phyloP scores from a whole-genome alignment of 371 early-diverging fungal genomes.

The Mortierella sp. region DNA sequence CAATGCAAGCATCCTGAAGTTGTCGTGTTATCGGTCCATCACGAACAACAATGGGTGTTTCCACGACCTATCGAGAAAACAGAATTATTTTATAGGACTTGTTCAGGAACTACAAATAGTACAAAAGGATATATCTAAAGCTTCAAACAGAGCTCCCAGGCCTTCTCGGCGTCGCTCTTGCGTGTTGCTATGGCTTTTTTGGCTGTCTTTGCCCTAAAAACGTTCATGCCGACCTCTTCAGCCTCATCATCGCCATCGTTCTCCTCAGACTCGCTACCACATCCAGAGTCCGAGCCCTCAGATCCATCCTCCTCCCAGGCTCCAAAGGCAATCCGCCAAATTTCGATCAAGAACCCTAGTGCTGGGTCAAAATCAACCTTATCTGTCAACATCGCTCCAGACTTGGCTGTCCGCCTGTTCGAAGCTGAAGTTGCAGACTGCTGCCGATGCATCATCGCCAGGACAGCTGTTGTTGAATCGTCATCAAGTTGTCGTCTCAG shows the following conservation, averaged over 20 bases:
- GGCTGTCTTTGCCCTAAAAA: background rate
- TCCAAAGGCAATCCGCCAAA: slow-evolving; percentile 46
- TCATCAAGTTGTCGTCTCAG: slow-evolving; percentile 47
- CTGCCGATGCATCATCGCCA: slow-evolving; percentile 34
- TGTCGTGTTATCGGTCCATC: too few species aligned
- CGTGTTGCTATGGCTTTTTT: slow-evolving; percentile 10
- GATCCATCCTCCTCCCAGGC: slow-evolving; percentile 52
- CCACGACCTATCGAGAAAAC: too few species aligned
- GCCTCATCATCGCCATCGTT: slow-evolving; percentile 8
- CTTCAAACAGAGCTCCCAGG: slow-evolving; percentile 46
- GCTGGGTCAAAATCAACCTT: slow-evolving; percentile 46
- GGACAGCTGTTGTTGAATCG: slow-evolving; percentile 38
- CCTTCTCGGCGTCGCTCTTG: slow-evolving; percentile 51
- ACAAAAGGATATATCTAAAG: slow-evolving; percentile 14
- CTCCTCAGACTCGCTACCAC: slow-evolving; percentile 43
- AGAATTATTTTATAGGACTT: too few species aligned
- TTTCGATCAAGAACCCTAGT: slow-evolving; percentile 40
- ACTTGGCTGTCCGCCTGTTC: slow-evolving; percentile 16
- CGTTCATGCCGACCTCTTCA: background rate
- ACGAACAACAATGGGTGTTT: too few species aligned
- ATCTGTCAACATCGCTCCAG: too few species aligned
- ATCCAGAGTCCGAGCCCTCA: slow-evolving; percentile 50
- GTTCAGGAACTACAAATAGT: too few species aligned
- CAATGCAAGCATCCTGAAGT: too few species aligned
- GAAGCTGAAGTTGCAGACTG: slow-evolving; percentile 34